A percentile compares a stretch with the other conserved stretches of the same genome.
These are phyloP conservation scores for Arabis hirsuta DNA, from an alignment of 345 rosid genomes.

Conservation along the genomic window DNA sequence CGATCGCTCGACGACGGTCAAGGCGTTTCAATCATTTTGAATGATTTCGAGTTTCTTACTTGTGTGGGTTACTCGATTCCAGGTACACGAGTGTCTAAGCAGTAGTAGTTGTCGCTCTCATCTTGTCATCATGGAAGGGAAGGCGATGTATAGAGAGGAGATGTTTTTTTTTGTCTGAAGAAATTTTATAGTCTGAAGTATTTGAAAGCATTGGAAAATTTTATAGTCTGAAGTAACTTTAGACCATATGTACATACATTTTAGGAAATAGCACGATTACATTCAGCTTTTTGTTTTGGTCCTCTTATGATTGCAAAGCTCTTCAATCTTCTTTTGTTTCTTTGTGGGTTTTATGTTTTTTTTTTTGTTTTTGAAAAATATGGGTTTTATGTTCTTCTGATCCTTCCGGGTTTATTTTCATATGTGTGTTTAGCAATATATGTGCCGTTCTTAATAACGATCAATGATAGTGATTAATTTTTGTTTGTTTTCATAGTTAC, in stretches of 20 bases:
- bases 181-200: neutral
- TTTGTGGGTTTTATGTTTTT: neutral
- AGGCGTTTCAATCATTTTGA: too few species aligned
- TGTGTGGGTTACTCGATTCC: constrained; percentile 8
- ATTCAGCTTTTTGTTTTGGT: neutral
- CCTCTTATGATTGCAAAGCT: neutral
- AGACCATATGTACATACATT: constrained; percentile 25
- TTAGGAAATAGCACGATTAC: constrained; percentile 29
- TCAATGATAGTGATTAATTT: too few species aligned
- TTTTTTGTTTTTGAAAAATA: too few species aligned
- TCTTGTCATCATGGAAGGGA: neutral
- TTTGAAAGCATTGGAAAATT: constrained; percentile 20
- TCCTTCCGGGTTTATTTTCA: neutral
- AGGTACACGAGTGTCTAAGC: constrained; percentile 37
- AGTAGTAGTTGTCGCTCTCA: constrained; percentile 29
- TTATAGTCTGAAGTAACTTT: neutral
- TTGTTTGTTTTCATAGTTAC: too few species aligned
- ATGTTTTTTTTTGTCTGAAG: constrained; percentile 14
- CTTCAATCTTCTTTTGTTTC: neutral
- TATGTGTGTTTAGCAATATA: too few species aligned
- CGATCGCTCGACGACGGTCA: too few species aligned
- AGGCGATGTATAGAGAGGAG: constrained; percentile 33
- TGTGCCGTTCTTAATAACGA: too few species aligned
- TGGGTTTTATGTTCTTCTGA: neutral
- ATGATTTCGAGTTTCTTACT: neutral